Conservation (phyloP, 1,139 yeast species). For the Debaryomyces sp. region DNA sequence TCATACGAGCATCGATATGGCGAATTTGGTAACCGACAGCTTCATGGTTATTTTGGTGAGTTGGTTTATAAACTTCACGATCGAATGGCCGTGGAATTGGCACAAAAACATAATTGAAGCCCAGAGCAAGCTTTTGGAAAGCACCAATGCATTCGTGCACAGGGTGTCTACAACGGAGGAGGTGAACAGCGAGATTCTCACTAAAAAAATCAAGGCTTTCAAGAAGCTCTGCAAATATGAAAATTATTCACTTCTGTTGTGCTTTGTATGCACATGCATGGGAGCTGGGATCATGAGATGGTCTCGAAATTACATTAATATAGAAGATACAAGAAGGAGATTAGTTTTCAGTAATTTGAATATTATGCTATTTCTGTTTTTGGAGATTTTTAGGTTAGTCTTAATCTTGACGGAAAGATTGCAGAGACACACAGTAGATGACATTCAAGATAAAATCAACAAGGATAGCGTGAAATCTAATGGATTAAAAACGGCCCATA, state of each 20-base stretch:
- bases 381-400: conserved; percentile 29
- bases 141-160: conserved; percentile 15
- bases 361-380: conserved; percentile 30
- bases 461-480: conserved; percentile 11
- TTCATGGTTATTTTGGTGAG: conserved; percentile 30
- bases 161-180: conserved; percentile 3
- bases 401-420: conserved; percentile 13
- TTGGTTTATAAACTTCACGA: conserved; percentile 28
- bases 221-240: conserved; percentile 24
- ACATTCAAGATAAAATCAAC: conserved; percentile 4
- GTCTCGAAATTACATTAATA: conserved; percentile 28
- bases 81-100: conserved; percentile 46
- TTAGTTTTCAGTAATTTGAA: conserved; percentile 38
- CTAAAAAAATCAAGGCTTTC: conserved; percentile 15
- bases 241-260: conserved; percentile 23
- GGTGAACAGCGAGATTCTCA: conserved; percentile 5
- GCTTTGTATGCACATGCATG: conserved; percentile 26
- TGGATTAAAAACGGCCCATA: conserved; percentile 14
- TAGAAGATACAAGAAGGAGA: conserved; percentile 29
- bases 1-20: conserved; percentile 9
- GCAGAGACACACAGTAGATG: conserved; percentile 8
- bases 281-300: conserved; percentile 29
- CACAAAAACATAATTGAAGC: conserved; percentile 24
- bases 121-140: conserved; percentile 21
- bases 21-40: conserved; percentile 30